Evolutionary conservation across 345 rosid species (phyloP).

Genomic region (Adansonia digitata): DNA sequence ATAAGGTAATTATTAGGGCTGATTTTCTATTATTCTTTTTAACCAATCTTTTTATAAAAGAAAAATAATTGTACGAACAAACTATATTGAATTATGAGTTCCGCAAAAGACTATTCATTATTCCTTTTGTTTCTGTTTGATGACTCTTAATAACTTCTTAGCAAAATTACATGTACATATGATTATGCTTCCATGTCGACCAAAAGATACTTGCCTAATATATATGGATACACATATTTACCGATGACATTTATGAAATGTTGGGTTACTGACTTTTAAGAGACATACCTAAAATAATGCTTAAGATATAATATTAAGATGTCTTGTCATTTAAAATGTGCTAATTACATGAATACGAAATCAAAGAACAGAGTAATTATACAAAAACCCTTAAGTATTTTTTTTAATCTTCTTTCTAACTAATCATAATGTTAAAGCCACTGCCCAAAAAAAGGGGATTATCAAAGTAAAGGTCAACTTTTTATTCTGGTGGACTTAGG

Average conservation of each 20-base stretch:
- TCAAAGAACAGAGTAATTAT: too few relatives aligned
- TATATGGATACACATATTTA: too few relatives aligned
- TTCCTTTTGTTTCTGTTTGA: neutral
- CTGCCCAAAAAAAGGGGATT: neutral
- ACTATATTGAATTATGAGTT: too few relatives aligned
- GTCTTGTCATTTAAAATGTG: neutral
- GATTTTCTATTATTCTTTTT: neutral
- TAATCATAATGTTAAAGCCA: neutral
- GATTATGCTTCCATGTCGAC: neutral
- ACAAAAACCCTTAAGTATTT: neutral
- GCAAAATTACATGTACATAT: too few relatives aligned
- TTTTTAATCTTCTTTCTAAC: neutral
- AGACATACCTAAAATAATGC: too few relatives aligned
- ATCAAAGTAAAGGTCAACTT: neutral
- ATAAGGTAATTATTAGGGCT: neutral
- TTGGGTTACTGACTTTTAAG: too few relatives aligned
- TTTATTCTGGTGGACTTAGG: neutral
- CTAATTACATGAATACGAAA: too few relatives aligned
- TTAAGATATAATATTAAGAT: too few relatives aligned
- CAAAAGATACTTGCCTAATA: neutral
- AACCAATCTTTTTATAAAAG: too few relatives aligned
- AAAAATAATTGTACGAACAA: too few relatives aligned
- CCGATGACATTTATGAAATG: too few relatives aligned
- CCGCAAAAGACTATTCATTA: neutral
- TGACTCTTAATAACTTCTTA: neutral